Evolutionary conservation across 805 yeast species (phyloP).

Genomic region (Candida cerambycidarum): DNA sequence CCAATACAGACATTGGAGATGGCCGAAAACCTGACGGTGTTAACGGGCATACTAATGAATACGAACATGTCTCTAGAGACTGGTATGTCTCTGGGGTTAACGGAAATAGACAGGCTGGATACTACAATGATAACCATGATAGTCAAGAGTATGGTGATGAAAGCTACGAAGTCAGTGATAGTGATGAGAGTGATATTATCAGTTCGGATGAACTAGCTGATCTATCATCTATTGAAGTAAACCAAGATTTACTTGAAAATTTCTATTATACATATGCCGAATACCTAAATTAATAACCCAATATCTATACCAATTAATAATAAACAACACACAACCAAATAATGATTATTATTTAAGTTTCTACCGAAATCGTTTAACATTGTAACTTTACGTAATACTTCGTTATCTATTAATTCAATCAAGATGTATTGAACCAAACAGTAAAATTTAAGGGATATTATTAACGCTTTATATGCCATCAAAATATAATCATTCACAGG

Average conservation of each 20-base stretch:
- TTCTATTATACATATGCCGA: conserved; percentile 11
- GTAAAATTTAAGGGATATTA: conserved; percentile 31
- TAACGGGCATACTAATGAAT: too few species aligned
- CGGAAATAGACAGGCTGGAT: too few species aligned
- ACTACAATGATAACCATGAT: too few species aligned
- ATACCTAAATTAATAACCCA: conserved; percentile 5
- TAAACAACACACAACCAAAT: conserved; percentile 3
- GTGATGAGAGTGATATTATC: background rate
- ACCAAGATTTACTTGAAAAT: conserved; percentile 4
- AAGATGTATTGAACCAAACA: conserved; percentile 33
- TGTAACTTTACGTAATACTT: conserved; percentile 4
- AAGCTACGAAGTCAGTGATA: too few species aligned
- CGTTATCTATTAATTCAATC: conserved; percentile 20
- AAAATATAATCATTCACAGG: background rate
- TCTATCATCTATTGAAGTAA: conserved; percentile 3
- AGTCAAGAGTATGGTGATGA: too few species aligned
- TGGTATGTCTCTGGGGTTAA: too few species aligned
- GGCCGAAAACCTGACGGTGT: too few species aligned
- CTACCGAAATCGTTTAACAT: background rate
- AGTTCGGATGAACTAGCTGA: background rate
- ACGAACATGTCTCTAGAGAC: too few species aligned
- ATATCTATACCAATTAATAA: conserved; percentile 6
- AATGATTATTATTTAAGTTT: conserved; percentile 6
- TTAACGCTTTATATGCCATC: conserved; percentile 20
- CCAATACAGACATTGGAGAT: too few species aligned